A percentile compares a stretch with the other conserved stretches of the same genome.
Conservation (phyloP, 225 moss, liverwort and hornwort species). For the Physcomitrellopsis africana region DNA sequence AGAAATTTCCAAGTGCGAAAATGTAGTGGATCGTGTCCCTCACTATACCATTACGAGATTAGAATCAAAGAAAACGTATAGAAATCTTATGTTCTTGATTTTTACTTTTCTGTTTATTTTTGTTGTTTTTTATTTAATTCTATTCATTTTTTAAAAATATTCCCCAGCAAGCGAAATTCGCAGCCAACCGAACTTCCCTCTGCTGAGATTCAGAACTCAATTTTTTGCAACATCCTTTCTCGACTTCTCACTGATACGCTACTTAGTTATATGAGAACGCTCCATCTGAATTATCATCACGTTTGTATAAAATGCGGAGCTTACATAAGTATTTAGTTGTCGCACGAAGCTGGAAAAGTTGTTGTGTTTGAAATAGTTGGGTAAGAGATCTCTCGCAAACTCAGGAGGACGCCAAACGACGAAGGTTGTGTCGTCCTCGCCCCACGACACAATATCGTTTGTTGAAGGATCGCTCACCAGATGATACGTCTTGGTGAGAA, state of each 20-base stretch:
- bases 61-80: no score
- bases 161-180: no score
- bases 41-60: no score
- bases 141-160: no score
- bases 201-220: no score
- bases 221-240: no score
- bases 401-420: slow-evolving; percentile 69
- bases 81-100: no score
- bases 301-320: slow-evolving; percentile 28
- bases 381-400: slow-evolving; percentile 65
- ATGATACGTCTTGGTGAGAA: slow-evolving; percentile 64
- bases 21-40: no score
- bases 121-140: no score
- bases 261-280: background rate
- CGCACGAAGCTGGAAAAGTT: slow-evolving; percentile 76
- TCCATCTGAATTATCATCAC: background rate
- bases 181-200: no score
- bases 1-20: background rate
- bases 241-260: background rate
- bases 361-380: slow-evolving; percentile 76
- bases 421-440: slow-evolving; percentile 56
- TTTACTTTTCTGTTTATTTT: no score
- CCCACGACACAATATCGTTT: slow-evolving; percentile 66
- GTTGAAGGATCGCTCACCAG: slow-evolving; percentile 60
- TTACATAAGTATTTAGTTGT: slow-evolving; percentile 71